Percentiles rank a stretch among this genome's conserved stretches.
These are phyloP conservation scores for Hortiboletus flavorubellus DNA, from an alignment of 768 basidiomycete genomes.

Conservation along the genomic window DNA sequence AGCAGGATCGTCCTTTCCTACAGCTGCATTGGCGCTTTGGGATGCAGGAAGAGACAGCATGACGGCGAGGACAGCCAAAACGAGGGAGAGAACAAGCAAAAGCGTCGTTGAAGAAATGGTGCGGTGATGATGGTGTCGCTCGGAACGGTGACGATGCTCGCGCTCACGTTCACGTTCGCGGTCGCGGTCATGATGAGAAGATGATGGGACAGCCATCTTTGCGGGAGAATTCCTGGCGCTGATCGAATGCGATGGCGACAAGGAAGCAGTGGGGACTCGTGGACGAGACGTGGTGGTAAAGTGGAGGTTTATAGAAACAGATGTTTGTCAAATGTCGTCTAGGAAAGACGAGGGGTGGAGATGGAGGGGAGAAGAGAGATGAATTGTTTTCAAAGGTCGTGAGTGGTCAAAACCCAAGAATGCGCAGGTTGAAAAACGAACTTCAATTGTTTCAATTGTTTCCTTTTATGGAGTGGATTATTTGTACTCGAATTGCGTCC, in stretches of 20 bases:
- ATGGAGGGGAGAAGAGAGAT: constrained; percentile 9
- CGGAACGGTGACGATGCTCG: constrained; percentile 54
- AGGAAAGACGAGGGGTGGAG: constrained; percentile 14
- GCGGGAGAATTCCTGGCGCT: constrained; percentile 48
- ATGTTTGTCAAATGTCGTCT: constrained; percentile 12
- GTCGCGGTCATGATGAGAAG: constrained; percentile 68
- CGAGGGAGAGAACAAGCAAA: constrained; percentile 79
- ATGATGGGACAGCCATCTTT: constrained; percentile 84
- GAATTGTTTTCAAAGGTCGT: constrained; percentile 4
- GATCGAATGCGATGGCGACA: constrained; percentile 66
- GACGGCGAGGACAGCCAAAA: constrained; percentile 84
- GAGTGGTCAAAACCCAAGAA: constrained; percentile 6
- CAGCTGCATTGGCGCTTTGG: constrained; percentile 30
- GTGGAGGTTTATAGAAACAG: constrained; percentile 1
- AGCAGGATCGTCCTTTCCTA: constrained; percentile 36
- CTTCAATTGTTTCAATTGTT: constrained; percentile 24
- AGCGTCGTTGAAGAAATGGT: constrained; percentile 90
- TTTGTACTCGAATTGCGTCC: constrained; percentile 29
- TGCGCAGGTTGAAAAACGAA: constrained; percentile 30
- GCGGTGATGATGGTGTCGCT: constrained; percentile 72
- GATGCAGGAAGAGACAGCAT: constrained; percentile 82
- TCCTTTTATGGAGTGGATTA: constrained; percentile 21
- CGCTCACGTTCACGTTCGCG: constrained; percentile 51
- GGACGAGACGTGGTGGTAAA: constrained; percentile 64
- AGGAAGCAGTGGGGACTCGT: constrained; percentile 60